Conservation (phyloP, 148 eudicot genomes). For the Rhododendron simsii region DNA sequence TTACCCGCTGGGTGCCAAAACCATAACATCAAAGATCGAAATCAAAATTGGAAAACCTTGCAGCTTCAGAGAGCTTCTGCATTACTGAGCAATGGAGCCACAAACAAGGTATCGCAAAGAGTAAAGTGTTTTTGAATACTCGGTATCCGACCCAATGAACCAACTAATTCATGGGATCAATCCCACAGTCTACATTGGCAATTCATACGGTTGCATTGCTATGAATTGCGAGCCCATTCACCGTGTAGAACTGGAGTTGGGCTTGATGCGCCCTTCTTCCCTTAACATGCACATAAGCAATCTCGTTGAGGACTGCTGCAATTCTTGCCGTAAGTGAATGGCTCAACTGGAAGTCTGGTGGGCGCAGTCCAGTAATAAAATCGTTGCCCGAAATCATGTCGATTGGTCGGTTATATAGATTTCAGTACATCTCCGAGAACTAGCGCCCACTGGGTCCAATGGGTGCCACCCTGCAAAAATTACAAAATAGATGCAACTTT, state of each 20-base stretch:
- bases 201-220: background rate
- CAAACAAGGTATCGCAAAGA: background rate
- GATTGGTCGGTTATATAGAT: constrained; percentile 27
- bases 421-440: constrained; percentile 84
- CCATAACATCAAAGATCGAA: background rate
- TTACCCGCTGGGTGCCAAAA: background rate
- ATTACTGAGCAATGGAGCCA: background rate
- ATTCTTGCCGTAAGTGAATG: background rate
- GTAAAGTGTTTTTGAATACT: background rate
- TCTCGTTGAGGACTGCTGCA: background rate
- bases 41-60: background rate
- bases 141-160: background rate
- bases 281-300: background rate
- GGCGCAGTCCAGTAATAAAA: background rate
- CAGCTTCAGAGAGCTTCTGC: background rate
- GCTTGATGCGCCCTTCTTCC: constrained; percentile 9
- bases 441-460: constrained; percentile 96
- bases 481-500: background rate
- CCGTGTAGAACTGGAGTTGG: background rate
- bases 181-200: background rate
- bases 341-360: background rate
- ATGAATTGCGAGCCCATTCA: background rate
- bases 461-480: constrained; percentile 82
- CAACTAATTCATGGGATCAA: background rate
- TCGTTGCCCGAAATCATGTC: background rate